Evolutionary conservation across 768 basidiomycete species (phyloP).

Genomic region (Mycena epipterygia): DNA sequence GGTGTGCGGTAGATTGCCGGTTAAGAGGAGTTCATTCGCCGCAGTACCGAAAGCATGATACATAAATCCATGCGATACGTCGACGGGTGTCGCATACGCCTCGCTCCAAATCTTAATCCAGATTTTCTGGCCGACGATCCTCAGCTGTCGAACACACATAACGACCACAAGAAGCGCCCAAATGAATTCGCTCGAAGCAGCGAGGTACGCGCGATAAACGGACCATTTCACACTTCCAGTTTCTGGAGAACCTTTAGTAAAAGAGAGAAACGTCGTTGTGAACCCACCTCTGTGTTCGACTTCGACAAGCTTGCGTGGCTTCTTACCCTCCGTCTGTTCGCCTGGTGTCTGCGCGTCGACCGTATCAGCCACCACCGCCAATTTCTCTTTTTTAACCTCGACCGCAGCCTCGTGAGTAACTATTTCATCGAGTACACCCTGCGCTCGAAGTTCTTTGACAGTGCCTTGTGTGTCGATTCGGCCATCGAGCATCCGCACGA

Average conservation of each 20-base stretch:
- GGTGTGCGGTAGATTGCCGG: neutral
- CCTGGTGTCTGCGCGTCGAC: conserved; percentile 1
- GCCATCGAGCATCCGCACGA: conserved; percentile 83
- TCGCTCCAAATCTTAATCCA: conserved; percentile 69
- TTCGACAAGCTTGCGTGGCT: conserved; percentile 80
- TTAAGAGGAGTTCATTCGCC: neutral
- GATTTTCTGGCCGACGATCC: conserved; percentile 70
- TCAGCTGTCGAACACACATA: conserved; percentile 58
- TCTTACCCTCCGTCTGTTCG: conserved; percentile 56
- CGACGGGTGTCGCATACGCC: conserved; percentile 1
- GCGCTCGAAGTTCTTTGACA: conserved; percentile 43
- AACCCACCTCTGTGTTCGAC: conserved; percentile 73
- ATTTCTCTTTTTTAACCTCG: conserved; percentile 63
- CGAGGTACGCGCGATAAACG: conserved; percentile 75
- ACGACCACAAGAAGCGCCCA: conserved; percentile 67
- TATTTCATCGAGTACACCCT: neutral
- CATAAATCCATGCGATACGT: neutral
- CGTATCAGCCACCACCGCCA: conserved; percentile 41
- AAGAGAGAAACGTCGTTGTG: too few species aligned
- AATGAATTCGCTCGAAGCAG: conserved; percentile 81
- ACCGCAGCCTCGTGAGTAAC: conserved; percentile 56
- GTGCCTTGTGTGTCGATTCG: conserved; percentile 55
- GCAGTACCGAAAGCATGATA: neutral
- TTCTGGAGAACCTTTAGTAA: conserved; percentile 47
- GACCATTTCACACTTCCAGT: conserved; percentile 87